Conservation (phyloP, 78 protist species). For the Acrasis kona region DNA sequence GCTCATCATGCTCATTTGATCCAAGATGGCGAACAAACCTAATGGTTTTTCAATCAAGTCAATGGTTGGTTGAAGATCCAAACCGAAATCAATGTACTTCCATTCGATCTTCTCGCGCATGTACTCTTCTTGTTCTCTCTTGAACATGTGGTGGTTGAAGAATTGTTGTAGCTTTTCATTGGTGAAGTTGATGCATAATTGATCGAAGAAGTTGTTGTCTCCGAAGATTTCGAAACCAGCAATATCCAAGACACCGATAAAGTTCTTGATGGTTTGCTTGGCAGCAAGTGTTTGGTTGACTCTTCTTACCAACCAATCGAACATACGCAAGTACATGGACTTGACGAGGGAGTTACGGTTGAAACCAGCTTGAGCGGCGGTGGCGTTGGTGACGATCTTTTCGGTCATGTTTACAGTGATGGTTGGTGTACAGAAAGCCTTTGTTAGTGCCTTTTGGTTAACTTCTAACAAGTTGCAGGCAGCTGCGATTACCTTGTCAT, state of each 20-base stretch:
- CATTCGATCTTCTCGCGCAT: slow-evolving; percentile 43
- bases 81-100: not conserved
- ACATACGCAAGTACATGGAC: slow-evolving; percentile 62
- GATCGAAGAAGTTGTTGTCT: slow-evolving; percentile 73
- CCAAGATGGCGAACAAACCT: not conserved
- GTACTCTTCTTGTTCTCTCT: slow-evolving; percentile 76
- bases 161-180: slow-evolving; percentile 72
- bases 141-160: slow-evolving; percentile 74
- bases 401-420: not conserved
- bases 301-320: slow-evolving; percentile 53
- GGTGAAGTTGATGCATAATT: slow-evolving; percentile 71
- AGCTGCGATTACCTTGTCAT: not conserved
- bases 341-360: slow-evolving; percentile 62
- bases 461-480: not conserved
- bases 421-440: not conserved
- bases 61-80: slow-evolving; percentile 59
- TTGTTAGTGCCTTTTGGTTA: not conserved
- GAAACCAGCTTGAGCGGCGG: slow-evolving; percentile 36
- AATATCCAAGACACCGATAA: slow-evolving; percentile 80
- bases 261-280: slow-evolving; percentile 11
- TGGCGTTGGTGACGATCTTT: not conserved
- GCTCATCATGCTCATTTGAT: not conserved
- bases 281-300: slow-evolving; percentile 32
- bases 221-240: slow-evolving; percentile 81
- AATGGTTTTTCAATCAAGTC: slow-evolving; percentile 60